Base-by-base conservation (phyloP, 2,329 filamentous ascomycete genomes). In the Lizonia empirigonia region DNA sequence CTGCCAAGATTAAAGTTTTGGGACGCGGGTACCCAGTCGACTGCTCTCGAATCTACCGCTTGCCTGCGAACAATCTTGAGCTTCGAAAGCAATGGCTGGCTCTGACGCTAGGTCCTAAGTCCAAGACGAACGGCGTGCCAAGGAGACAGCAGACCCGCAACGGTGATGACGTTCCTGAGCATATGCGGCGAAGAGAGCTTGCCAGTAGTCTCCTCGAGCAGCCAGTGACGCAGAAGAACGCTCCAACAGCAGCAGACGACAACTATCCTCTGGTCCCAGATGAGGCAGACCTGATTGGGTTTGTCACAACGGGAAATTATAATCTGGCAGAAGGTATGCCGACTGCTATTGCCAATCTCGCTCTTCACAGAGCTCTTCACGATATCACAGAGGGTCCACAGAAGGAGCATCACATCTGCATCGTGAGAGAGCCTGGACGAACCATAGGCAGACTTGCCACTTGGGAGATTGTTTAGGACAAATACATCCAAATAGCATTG, bases 231-330 rank as follows among this genome's bases (percentile, higher is more conserved):
- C 24, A 33, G 34, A 33, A 33, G 16, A 22, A 35, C n/a, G 13
- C 3, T 19, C 10, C 60, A 5, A 68, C 68, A 35, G 64, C 66
- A 9, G 68, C 65, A 32, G 60, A 66, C 22, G 58, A 62, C n/a
- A 69, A 74, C 0, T 84, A 90, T 60, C 87, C 87, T 0, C 67
- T 85, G 0, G 85, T 91, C n/a, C 93, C 93, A 0, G 79, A 80
- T 8, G 85, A 85, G 55, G 79, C 82, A 18, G 89, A 97, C 69
- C 78, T 97, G 10, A 83, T 97, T 41, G 94, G 94, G 0, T 99
- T 96, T 69, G 86, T 97, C 19, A 97, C 91, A 2, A 88, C 88
- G 1, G 94, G 93, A 0, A 87, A 89, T 41, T 96, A 88, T 70
- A 91, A 88, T 64, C 81, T 97, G 2, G 83, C 84, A 2, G 84